Base-by-base conservation (phyloP, 2,329 filamentous ascomycete species). In the Phialophora expanda region DNA sequence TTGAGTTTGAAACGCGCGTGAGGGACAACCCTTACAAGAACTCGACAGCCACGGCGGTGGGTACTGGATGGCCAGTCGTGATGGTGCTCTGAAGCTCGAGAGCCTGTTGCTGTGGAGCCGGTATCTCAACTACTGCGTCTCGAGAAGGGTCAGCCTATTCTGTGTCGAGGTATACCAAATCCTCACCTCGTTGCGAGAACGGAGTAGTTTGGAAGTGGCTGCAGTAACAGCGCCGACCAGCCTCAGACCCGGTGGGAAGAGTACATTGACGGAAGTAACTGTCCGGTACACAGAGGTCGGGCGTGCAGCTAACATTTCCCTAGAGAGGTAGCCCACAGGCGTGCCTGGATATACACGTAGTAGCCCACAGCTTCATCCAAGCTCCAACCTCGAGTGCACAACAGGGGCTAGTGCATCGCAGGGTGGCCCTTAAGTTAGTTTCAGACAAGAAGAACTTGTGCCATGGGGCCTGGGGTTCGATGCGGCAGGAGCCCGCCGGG, bases 271-370 rank as follows among this genome's bases (percentile, higher is more conserved):
- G 28, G 28, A 55, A n/a, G 53, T 34, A 55, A 28, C 28, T 34
- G 9, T 55, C 20, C 26, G 3, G 26, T 54, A 54, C 22, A 20
- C 28, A 26, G 24, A 32, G 22, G 51, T 50, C 4, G 26, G 17
- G 8, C 2, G 14, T 20, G 28, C 38, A 26, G 11, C 34, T 22
- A 51, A 54, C 28, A 12, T 24, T 11, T 28, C 20, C 22, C 32
- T 54, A 44, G 46, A 4, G 26, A 44, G 34, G 34, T 20, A 44
- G 58, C 48, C 51, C 54, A n/a, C 26, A 62, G 60, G 50, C 60
- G 60, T 62, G 60, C 60, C 60, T 62, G 51, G 51, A 62, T 62
- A 48, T 62, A 62, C 60, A 53, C 56, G 56, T 22, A 22, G 38
- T 34, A 11, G 44, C 12, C 26, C n/a, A 57, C 20, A 7, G 34